Percentiles rank a stretch among this genome's conserved stretches.
Evolutionary conservation across 179 eudicot genomes (phyloP).

Genomic region (Corrigiola litoralis): DNA sequence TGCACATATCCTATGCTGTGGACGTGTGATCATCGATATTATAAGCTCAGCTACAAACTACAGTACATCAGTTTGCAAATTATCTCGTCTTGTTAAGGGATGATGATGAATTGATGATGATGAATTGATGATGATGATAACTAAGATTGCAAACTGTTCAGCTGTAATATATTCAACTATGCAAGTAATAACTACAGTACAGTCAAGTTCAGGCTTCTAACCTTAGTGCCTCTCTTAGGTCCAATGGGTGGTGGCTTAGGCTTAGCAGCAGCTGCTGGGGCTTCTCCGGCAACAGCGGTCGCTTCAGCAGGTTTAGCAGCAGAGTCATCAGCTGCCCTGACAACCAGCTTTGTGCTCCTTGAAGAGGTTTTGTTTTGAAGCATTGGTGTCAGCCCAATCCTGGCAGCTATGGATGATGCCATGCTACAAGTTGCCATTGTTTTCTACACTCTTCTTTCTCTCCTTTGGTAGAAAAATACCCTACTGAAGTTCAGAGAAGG

Average conservation of each 20-base stretch:
- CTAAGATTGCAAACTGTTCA: too few relatives aligned
- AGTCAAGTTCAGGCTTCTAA: background rate
- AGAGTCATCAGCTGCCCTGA: conserved; percentile 48
- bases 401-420: conserved; percentile 55
- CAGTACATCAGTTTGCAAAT: too few relatives aligned
- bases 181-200: background rate
- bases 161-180: background rate
- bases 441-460: background rate
- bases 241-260: conserved; percentile 93
- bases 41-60: too few relatives aligned
- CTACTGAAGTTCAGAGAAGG: background rate
- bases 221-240: conserved; percentile 87
- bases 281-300: conserved; percentile 22
- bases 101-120: too few relatives aligned
- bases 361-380: conserved; percentile 15
- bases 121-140: too few relatives aligned
- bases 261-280: conserved; percentile 29
- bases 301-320: conserved; percentile 38
- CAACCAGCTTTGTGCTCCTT: conserved; percentile 39
- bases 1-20: too few relatives aligned
- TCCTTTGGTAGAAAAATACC: background rate
- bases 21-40: too few relatives aligned
- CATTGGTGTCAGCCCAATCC: conserved; percentile 42
- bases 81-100: too few relatives aligned
- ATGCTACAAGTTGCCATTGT: conserved; percentile 39